Percentiles rank a stretch among this genome's conserved stretches.
phyloP scores from a whole-genome alignment of 1,284 basidiomycete species.

The Sporisorium graminicola region DNA sequence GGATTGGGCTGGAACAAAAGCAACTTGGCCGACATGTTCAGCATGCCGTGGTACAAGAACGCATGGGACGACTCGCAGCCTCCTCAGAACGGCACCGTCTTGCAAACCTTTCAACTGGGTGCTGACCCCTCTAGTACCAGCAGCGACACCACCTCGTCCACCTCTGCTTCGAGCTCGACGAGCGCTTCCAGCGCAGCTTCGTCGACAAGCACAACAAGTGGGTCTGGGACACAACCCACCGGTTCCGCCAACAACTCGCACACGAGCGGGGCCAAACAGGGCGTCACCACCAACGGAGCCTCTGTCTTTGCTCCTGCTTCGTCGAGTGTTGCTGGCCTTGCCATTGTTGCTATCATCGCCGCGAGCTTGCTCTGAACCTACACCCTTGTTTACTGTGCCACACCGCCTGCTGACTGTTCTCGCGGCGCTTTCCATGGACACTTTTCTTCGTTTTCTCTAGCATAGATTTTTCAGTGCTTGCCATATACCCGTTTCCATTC shows the following conservation, averaged over 20 bases:
- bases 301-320: constrained; percentile 18
- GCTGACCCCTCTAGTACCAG: neutral
- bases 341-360: constrained; percentile 17
- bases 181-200: neutral
- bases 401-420: neutral
- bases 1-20: constrained; percentile 76
- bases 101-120: constrained; percentile 29
- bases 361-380: constrained; percentile 19
- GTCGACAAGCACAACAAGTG: constrained; percentile 3
- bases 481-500: constrained; percentile 3
- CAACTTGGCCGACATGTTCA: constrained; percentile 47
- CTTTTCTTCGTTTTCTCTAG: constrained; percentile 4
- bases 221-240: neutral
- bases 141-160: neutral
- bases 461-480: neutral
- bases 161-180: neutral
- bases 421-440: constrained; percentile 10
- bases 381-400: constrained; percentile 3
- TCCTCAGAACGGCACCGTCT: constrained; percentile 30
- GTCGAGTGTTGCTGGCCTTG: constrained; percentile 14
- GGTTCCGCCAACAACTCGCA: neutral
- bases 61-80: constrained; percentile 28
- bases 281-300: constrained; percentile 14
- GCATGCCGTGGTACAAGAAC: constrained; percentile 57
- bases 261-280: neutral